Evolutionary conservation across 2,329 filamentous ascomycete species (phyloP), one percentile per base, ranked within the genome.

Genomic region (Trichoderma koningiopsis): DNA sequence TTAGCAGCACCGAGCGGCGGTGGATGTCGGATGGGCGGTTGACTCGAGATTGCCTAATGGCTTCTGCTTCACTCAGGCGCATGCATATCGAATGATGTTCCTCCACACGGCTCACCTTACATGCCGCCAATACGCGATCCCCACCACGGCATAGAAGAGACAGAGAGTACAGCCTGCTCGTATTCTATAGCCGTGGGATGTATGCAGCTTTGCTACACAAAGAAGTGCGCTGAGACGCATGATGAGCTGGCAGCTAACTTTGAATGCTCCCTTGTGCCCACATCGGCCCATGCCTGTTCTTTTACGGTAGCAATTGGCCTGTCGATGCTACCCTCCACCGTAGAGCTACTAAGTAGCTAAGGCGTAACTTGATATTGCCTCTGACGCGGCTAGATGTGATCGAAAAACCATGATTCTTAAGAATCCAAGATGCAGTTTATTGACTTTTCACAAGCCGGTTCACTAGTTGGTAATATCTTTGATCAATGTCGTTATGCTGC

Each of bases 261-360:
- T 29, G 16, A 24, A n/a, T 16, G 14, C 24, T 43, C 35, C 53
- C 37, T 57, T 22, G 62, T 37, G 29, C 19, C 62, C 53, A 27
- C 52, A 31, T 35, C 62, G 14, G 11, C 37, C 31, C 27, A 40
- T 55, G 33, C 24, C n/a, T 27, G 8, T 43, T 64, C 40, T 64
- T 31, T 49, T 65, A 47, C 19, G 13, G 53, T 57, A 57, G 53
- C n/a, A 65, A 57, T 57, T 47, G 27, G 62, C n/a, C 27, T 57
- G 53, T 65, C 27, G 62, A 65, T 65, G 53, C 53, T 47, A 65
- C 62, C 62, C 62, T 65, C 62, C 62, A 57, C 62, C 53, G 27
- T 24, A 57, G 52, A 47, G 37, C 35, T 14, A 52, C 24, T 52
- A 22, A 31, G 56, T 19, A 55, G 49, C 29, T 37, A 27, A n/a